These are phyloP conservation scores for Eucalyptus marginata DNA, from an alignment of 345 rosid species.

Conservation along the genomic window DNA sequence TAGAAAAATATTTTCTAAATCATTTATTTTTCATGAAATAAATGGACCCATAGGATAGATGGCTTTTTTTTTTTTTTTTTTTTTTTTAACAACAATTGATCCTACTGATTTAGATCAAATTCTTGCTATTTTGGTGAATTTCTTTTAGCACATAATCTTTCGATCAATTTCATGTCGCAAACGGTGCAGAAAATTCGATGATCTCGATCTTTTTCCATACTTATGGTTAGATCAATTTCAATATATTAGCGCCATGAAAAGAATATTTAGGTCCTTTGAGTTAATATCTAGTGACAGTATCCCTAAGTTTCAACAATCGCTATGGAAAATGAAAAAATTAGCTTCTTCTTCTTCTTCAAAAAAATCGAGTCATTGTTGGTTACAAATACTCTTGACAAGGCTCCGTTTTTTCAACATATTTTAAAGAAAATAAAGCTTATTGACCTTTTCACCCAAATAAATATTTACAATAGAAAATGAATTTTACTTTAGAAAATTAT, in stretches of 20 bases:
- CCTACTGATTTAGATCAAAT: neutral
- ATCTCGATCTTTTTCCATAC: neutral
- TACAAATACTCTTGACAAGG: neutral
- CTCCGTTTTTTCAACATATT: neutral
- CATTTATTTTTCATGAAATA: too few relatives aligned
- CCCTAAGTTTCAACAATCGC: neutral
- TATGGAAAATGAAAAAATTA: neutral
- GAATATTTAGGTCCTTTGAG: neutral
- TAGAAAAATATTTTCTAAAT: too few relatives aligned
- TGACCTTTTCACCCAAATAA: neutral
- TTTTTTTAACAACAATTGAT: neutral
- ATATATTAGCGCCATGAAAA: neutral
- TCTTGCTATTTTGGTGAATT: neutral
- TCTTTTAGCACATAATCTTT: neutral
- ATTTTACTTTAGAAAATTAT: neutral
- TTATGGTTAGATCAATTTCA: neutral
- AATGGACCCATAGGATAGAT: too few relatives aligned
- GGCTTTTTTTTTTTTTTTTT: too few relatives aligned
- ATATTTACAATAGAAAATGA: neutral
- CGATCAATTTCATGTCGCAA: neutral
- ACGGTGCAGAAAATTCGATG: neutral
- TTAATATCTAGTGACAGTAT: neutral
- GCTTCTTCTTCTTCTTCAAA: neutral
- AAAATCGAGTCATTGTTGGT: neutral
- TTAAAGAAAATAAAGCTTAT: neutral